These are phyloP conservation scores for Cyclanthera cordifolia DNA, from an alignment of 306 rosid species.

Conservation along the genomic window DNA sequence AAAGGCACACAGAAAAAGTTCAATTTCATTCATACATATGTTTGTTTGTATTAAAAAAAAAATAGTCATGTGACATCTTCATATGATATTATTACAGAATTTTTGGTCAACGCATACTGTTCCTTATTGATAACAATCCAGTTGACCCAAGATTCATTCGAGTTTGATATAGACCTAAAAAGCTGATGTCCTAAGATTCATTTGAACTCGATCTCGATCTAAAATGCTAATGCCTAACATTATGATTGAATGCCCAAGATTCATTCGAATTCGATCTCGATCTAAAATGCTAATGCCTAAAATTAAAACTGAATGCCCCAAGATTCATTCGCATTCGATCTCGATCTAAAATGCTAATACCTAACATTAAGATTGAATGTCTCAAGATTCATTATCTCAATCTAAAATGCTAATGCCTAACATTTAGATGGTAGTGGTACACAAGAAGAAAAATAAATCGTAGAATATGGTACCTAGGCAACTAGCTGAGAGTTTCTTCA, in stretches of 20 bases:
- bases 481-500: slow-evolving; percentile 15
- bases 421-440: background rate
- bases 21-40: too few species aligned
- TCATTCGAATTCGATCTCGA: background rate
- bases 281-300: background rate
- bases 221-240: too few species aligned
- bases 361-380: too few species aligned
- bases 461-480: background rate
- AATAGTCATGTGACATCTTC: too few species aligned
- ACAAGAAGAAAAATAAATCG: background rate
- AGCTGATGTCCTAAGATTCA: background rate
- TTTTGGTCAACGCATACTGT: background rate
- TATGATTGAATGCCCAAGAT: too few species aligned
- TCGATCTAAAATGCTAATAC: background rate
- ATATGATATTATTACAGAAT: background rate
- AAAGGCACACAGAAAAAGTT: too few species aligned
- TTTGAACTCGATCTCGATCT: background rate
- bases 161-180: too few species aligned
- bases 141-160: too few species aligned
- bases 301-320: too few species aligned
- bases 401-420: background rate
- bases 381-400: background rate
- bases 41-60: too few species aligned
- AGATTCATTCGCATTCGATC: background rate
- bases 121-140: background rate